Evolutionary conservation across 2,329 filamentous ascomycete genomes (phyloP).

Genomic region (Bertia moriformis): DNA sequence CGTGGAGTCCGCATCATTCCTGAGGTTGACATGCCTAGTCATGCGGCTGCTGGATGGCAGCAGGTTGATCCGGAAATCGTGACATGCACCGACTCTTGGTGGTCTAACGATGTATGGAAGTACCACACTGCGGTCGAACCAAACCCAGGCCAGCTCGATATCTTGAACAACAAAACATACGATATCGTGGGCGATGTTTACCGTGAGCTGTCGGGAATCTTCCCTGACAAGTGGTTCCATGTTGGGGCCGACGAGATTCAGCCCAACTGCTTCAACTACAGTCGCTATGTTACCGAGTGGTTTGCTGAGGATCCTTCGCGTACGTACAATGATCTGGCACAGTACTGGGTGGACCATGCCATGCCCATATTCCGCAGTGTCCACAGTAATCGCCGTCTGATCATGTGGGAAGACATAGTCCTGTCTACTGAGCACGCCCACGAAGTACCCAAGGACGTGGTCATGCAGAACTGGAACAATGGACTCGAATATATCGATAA

Average conservation of each 20-base stretch:
- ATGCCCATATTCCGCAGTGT: constrained; percentile 28
- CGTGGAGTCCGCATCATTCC: constrained; percentile 43
- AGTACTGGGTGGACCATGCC: constrained; percentile 36
- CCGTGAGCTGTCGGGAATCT: constrained; percentile 31
- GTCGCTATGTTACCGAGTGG: constrained; percentile 28
- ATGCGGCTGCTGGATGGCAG: constrained; percentile 37
- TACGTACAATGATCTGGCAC: constrained; percentile 32
- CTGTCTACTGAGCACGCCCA: constrained; percentile 26
- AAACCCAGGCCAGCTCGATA: constrained; percentile 39
- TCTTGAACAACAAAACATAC: constrained; percentile 38
- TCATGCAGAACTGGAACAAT: constrained; percentile 40
- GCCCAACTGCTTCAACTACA: constrained; percentile 41
- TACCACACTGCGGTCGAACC: constrained; percentile 39
- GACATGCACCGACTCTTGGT: constrained; percentile 40
- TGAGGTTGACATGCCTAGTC: constrained; percentile 49
- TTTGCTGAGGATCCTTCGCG: constrained; percentile 31
- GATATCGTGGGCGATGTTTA: constrained; percentile 37
- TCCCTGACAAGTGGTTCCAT: constrained; percentile 37
- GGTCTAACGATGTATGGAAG: constrained; percentile 40
- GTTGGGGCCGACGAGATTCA: constrained; percentile 40
- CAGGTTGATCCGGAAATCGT: constrained; percentile 39
- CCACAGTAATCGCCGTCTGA: constrained; percentile 26
- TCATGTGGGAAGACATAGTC: constrained; percentile 42
- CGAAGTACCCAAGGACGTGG: constrained; percentile 30
- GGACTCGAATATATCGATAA: constrained; percentile 33